Base-by-base conservation (phyloP, 2,329 filamentous ascomycete species). In the Byssochlamys sp. region DNA sequence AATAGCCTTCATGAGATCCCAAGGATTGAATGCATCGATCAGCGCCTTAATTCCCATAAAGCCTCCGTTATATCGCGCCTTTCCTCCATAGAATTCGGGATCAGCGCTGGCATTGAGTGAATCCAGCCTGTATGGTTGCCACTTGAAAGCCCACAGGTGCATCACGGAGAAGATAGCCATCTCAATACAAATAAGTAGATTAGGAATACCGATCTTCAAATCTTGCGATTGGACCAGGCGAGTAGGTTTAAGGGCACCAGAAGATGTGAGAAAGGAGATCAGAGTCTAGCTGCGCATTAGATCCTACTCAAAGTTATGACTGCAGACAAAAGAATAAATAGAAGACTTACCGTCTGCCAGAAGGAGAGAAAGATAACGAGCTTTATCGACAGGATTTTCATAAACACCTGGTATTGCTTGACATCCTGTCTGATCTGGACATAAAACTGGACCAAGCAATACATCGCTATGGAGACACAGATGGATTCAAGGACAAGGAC, bases 301-400 rank as follows among this genome's bases (percentile, higher is more conserved):
- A 28, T n/a, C 14, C 45, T 5, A 24, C 9, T 14, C n/a, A 45
- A 19, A 45, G 39, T 24, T 19, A 48, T 52, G 27, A 25, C 11
- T 14, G n/a, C 33, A 19, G 19, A 26, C 51, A 39, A 39, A 31
- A 19, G 50, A 28, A 7, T 5, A 49, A 2, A 19, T 19, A 19
- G 45, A 35, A 55, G 29, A 52, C 25, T 62, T 65, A 80, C 78
- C 31, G 77, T 78, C 68, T 96, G 90, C 90, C 90, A 95, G 73
- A 95, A 95, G 35, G 87, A 91, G 63, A 96, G 81, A 78, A 95
- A 95, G 67, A 95, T 90, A 67, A 95, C 90, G 28, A 95, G 80
- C 73, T 95, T 95, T 75, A 96, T 94, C 66, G 89, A 88, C 24
- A 90, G 69, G 27, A 95, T 85, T 73, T 95, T 95, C 62, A 92